phyloP scores from a whole-genome alignment of 2,329 filamentous ascomycete genomes.

The Metarhizium rileyi region DNA sequence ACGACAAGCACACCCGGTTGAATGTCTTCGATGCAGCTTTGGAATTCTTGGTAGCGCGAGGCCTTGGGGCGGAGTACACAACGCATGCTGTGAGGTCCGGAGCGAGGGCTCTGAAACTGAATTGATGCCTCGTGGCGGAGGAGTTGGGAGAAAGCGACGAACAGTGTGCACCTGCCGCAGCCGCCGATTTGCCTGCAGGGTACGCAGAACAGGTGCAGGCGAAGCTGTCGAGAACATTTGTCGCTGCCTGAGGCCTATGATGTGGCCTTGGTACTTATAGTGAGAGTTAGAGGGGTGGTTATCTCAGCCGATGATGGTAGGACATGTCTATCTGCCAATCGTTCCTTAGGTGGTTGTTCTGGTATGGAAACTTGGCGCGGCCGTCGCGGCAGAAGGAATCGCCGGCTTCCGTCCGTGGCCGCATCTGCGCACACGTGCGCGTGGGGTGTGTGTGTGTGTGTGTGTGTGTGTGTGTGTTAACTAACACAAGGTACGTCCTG shows the following conservation, averaged over 20 bases:
- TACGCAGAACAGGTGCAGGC: background rate
- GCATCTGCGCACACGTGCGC: background rate
- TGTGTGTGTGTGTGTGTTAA: background rate
- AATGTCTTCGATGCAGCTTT: conserved; percentile 7
- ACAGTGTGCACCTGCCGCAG: background rate
- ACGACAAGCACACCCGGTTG: conserved; percentile 26
- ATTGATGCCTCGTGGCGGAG: background rate
- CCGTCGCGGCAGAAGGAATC: conserved; percentile 6
- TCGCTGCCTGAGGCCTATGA: background rate
- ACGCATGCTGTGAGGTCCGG: background rate
- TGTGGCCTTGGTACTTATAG: too few relatives aligned
- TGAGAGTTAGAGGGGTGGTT: too few relatives aligned
- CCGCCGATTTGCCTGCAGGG: background rate
- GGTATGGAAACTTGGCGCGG: background rate
- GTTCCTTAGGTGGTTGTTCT: background rate
- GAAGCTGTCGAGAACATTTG: background rate
- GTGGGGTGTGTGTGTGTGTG: background rate
- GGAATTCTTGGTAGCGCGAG: background rate
- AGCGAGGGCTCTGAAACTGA: background rate
- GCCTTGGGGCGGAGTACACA: background rate
- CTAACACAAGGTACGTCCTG: too few relatives aligned
- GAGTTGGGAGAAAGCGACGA: conserved; percentile 3
- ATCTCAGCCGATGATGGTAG: background rate
- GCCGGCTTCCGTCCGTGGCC: conserved; percentile 4
- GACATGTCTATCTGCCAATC: background rate